Evolutionary conservation across 306 rosid genomes (phyloP), one percentile per base, ranked within the genome.

Genomic region (Morella rubra): DNA sequence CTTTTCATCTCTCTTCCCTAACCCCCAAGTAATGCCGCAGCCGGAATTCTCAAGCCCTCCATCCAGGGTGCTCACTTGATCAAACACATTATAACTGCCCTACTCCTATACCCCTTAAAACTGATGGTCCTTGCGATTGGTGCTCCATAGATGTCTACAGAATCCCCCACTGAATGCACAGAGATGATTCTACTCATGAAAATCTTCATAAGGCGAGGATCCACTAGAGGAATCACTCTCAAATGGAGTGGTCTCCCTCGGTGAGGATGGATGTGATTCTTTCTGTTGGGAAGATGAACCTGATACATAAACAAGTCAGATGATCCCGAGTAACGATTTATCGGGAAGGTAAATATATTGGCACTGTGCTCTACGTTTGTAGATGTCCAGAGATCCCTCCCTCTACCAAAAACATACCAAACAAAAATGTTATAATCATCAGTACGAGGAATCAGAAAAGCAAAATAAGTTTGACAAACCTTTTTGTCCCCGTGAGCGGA

Each of bases 221-320:
- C 90, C 99, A 27, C 96, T 88, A 1, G 99, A 92, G 75, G 96
- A 89, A 77, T 96, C 98, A 69, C 96, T 96, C 76, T 89, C 93
- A 62, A 84, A 90, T 73, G 96, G 84, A 61, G 92, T 89, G 73
- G 90, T 80, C 68, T 88, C 98, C 84, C 93, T 90, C 0, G 99
- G 97, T 16, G 99, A 91, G 10, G 94, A 86, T 41, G 98, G 97
- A 46, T 88, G 84, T 0, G 97, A 95, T 72, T 90, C 99, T 75
- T 89, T 85, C 64, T 88, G 93, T 81, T 91, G 97, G 8, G 98
- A 91, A 67, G 98, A 76, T 1, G 96, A 88, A 69, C 90, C 99
- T 95, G 90, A 73, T 73, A 84, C 70, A 75, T 55, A 49, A 73
- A 52, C 44, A 70, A 62, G 42, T 66, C 65, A 59, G 7, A 32